Percentiles rank a stretch among this genome's conserved stretches.
Conservation (phyloP, 108 stramenopile genomes). For the Pseudonitzschia delicatissima region DNA sequence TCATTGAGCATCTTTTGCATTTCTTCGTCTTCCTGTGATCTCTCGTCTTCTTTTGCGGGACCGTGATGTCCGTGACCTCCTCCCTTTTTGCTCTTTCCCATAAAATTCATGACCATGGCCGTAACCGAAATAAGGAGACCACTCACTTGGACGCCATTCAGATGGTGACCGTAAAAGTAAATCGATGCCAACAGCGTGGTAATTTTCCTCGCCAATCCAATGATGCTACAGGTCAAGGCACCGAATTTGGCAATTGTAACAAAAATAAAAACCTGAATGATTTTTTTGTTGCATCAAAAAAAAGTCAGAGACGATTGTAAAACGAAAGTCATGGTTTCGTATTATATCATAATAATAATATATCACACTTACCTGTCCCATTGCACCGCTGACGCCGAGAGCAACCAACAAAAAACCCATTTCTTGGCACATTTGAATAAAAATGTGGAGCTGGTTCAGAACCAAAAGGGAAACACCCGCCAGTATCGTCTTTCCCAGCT, state of each 20-base stretch:
- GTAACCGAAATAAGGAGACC: slow-evolving; percentile 81
- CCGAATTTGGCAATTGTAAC: slow-evolving; percentile 98
- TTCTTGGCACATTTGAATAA: slow-evolving; percentile 91
- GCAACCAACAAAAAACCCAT: slow-evolving; percentile 91
- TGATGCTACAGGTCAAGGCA: slow-evolving; percentile 94
- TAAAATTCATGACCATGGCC: slow-evolving; percentile 94
- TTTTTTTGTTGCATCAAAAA: background rate
- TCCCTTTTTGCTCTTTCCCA: slow-evolving; percentile 73
- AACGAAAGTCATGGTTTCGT: background rate
- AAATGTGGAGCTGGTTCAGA: slow-evolving; percentile 91
- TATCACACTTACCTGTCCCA: slow-evolving; percentile 64
- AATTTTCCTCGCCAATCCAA: slow-evolving; percentile 94
- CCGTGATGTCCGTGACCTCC: slow-evolving; percentile 43
- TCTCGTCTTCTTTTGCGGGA: slow-evolving; percentile 8
- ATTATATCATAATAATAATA: background rate
- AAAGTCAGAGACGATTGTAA: background rate
- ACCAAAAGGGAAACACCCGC: slow-evolving; percentile 89
- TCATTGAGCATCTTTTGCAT: slow-evolving; percentile 52
- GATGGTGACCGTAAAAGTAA: slow-evolving; percentile 89
- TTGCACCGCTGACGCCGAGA: slow-evolving; percentile 91
- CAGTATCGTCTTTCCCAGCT: slow-evolving; percentile 95
- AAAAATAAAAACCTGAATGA: slow-evolving; percentile 77
- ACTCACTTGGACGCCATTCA: slow-evolving; percentile 75
- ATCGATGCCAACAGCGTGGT: slow-evolving; percentile 92
- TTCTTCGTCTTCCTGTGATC: slow-evolving; percentile 34